Evolutionary conservation across 1,139 yeast species (phyloP).

Genomic region (Taphrina communis): DNA sequence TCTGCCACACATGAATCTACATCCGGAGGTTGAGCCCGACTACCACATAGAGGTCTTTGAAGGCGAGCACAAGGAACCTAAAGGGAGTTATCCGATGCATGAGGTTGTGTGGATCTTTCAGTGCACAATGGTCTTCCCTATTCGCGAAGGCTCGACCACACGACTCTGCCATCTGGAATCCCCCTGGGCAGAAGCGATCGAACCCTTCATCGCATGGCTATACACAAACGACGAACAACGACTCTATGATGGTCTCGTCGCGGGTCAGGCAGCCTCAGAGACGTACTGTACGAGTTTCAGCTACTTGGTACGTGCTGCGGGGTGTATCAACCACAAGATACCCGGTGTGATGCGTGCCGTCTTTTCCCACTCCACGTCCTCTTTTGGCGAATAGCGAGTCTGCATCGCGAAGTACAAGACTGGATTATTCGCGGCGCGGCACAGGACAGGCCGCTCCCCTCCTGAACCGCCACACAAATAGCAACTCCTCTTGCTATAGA

Average conservation of each 20-base stretch:
- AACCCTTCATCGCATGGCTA: slow-evolving; percentile 20
- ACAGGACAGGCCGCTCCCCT: no score
- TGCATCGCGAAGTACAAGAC: no score
- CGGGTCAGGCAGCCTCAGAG: not conserved
- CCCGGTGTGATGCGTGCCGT: slow-evolving; percentile 6
- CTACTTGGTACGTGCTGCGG: slow-evolving; percentile 5
- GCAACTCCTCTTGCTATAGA: no score
- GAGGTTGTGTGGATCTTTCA: slow-evolving; percentile 9
- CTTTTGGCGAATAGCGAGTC: no score
- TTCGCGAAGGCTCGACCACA: slow-evolving; percentile 9
- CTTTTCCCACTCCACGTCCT: not conserved
- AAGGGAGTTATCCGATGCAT: slow-evolving; percentile 9
- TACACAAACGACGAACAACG: slow-evolving; percentile 13
- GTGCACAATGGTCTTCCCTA: slow-evolving; percentile 9
- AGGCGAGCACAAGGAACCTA: not conserved
- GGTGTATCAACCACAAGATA: slow-evolving; percentile 9
- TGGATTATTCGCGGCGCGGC: no score
- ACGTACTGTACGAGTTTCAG: slow-evolving; percentile 8
- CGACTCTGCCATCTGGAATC: not conserved
- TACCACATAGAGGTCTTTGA: slow-evolving; percentile 13
- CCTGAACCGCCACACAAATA: no score
- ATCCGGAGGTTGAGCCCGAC: slow-evolving; percentile 5
- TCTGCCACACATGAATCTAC: not conserved
- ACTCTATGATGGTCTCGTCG: not conserved
- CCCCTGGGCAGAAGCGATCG: slow-evolving; percentile 12